Base-by-base conservation (phyloP, 2,329 filamentous ascomycete species). In the Mycosphaerelloides madeirae region DNA sequence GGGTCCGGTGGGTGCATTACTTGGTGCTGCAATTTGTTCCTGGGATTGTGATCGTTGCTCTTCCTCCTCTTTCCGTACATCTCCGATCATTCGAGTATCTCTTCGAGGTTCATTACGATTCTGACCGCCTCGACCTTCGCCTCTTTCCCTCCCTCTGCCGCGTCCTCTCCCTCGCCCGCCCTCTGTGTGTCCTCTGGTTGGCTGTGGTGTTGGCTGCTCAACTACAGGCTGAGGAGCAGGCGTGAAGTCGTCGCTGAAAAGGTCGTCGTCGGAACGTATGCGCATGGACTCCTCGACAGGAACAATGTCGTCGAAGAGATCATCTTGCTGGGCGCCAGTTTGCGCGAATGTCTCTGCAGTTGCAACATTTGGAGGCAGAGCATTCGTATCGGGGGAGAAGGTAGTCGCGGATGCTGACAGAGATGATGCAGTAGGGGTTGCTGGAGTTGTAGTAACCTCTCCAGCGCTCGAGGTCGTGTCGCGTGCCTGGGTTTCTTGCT, bases 191-290 rank as follows among this genome's bases (percentile, higher is more conserved):
- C 38, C 42, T 43, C 48, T 34, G 44, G 53, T 32, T 41, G 51
- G 31, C 18, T 51, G 51, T 19, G 43, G 39, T 18, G 42, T 32
- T 11, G 50, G 36, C 28, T 38, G 39, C 41, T 55, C 31, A 1
- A 69, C 61, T 8, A 69, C 59, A 2, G 70, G 67, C 38, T 73
- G 64, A 29, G 68, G 58, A 6, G 71, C 64, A 9, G 72, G 72
- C 6, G 65, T 72, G 50, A 74, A 73, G 55, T 74, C 72, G 43
- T 75, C 71, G 55, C 71, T 72, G 59, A 75, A 74, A 3, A 75
- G 63, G 49, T 75, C 72, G 48, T 75, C 72, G 32, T 70, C 69
- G 31, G 68, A 66, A n/a, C 71, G 69, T 1, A 73, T 72, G 45
- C 74, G 71, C 55, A 72, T 72, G 37, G 72, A 72, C 22, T 25